Conservation (phyloP, 345 rosid species). For the Syzygium aqueum region DNA sequence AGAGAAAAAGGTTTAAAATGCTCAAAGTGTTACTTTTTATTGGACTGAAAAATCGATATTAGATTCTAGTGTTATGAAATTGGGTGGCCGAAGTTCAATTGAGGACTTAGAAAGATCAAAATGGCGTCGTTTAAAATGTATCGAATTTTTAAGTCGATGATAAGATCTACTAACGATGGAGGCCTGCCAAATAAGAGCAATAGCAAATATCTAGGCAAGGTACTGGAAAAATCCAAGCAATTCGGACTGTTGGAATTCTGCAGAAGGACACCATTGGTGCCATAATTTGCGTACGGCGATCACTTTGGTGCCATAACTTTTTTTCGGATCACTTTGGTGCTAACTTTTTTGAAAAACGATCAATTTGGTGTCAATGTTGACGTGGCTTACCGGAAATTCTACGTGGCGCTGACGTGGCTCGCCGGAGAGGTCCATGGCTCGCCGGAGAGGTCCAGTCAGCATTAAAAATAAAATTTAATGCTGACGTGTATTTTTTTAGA, state of each 20-base stretch:
- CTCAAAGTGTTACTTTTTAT: neutral
- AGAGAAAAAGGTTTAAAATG: neutral
- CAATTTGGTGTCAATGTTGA: too few species aligned
- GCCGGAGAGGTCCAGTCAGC: too few species aligned
- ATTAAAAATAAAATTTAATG: too few species aligned
- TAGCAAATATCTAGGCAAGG: neutral
- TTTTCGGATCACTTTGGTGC: too few species aligned
- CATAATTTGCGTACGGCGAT: too few species aligned
- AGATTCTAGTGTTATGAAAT: accelerated
- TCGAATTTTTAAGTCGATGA: neutral
- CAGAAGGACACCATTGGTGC: too few species aligned
- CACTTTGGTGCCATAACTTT: too few species aligned
- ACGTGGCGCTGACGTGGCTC: too few species aligned
- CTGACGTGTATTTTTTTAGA: too few species aligned
- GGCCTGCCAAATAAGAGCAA: neutral
- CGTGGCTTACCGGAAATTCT: too few species aligned
- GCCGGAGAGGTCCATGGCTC: too few species aligned
- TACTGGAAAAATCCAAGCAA: neutral
- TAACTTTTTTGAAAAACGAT: too few species aligned
- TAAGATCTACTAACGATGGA: neutral
- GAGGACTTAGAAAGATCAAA: neutral
- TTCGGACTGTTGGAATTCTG: neutral
- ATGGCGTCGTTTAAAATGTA: neutral
- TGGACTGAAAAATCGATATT: accelerated
- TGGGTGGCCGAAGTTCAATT: neutral